These are phyloP conservation scores for Colletotrichum australisinense DNA, from an alignment of 2,329 filamentous ascomycete genomes.

Conservation along the genomic window DNA sequence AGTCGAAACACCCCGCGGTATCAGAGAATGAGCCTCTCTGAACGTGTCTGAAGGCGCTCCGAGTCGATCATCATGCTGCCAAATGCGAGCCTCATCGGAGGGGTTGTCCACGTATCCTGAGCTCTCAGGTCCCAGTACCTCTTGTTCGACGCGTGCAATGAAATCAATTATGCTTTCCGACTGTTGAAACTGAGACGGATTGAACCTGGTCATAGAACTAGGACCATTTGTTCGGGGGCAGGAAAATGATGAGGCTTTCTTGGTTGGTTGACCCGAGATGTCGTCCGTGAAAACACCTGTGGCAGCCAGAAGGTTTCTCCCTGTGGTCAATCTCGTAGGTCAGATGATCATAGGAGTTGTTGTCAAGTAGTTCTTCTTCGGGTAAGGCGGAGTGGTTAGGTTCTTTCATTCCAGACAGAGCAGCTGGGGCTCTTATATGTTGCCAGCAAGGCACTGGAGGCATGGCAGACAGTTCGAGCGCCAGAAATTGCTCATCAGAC, in stretches of 20 bases:
- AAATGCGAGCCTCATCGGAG: background rate
- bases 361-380: background rate
- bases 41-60: background rate
- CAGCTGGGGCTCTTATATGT: background rate
- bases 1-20: background rate
- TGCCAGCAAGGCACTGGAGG: background rate
- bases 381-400: background rate
- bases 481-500: background rate
- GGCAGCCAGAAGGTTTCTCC: background rate
- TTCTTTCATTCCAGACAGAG: background rate
- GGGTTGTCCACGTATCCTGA: background rate
- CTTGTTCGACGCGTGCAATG: constrained; percentile 48
- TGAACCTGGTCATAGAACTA: constrained; percentile 26
- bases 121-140: constrained; percentile 30
- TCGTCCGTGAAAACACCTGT: too few species aligned
- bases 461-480: background rate
- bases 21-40: background rate
- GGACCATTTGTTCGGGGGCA: background rate
- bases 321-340: background rate
- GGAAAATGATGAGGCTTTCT: background rate
- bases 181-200: background rate
- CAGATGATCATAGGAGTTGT: too few species aligned
- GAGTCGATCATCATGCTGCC: background rate
- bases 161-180: constrained; percentile 46
- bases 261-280: background rate